phyloP scores from a whole-genome alignment of 1,284 basidiomycete species.

The Peniophora sp. region DNA sequence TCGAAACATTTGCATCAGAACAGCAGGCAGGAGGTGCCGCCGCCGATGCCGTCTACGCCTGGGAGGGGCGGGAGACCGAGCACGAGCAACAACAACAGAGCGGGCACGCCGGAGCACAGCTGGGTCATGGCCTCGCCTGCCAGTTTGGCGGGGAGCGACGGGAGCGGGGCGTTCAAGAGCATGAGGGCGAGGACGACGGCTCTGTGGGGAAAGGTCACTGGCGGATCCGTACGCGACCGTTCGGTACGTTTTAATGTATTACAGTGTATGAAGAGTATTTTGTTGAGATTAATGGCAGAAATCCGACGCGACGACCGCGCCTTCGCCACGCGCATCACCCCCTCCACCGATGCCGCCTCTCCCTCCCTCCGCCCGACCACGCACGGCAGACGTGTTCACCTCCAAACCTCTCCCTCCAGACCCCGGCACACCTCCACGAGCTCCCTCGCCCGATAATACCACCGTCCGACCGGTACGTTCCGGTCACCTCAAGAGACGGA shows the following conservation, averaged over 20 bases:
- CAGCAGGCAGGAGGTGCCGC: constrained; percentile 36
- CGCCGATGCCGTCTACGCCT: constrained; percentile 32
- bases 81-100: constrained; percentile 4
- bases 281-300: too few species aligned
- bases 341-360: constrained; percentile 69
- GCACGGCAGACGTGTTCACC: constrained; percentile 47
- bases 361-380: constrained; percentile 35
- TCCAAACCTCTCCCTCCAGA: constrained; percentile 54
- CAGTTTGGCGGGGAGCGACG: constrained; percentile 15
- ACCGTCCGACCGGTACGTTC: background rate
- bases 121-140: constrained; percentile 46
- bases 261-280: constrained; percentile 12
- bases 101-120: constrained; percentile 28
- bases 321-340: constrained; percentile 31
- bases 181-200: constrained; percentile 71
- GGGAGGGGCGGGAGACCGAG: constrained; percentile 6
- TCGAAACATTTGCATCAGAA: constrained; percentile 28
- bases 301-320: constrained; percentile 30
- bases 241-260: constrained; percentile 40
- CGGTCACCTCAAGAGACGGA: background rate
- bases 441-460: constrained; percentile 27
- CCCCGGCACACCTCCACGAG: constrained; percentile 47
- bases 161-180: constrained; percentile 42
- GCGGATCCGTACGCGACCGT: constrained; percentile 56
- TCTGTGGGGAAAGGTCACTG: constrained; percentile 70